Evolutionary conservation across 1,284 basidiomycete species (phyloP), one percentile per base, ranked within the genome.

Genomic region (Earliella scabrosa): DNA sequence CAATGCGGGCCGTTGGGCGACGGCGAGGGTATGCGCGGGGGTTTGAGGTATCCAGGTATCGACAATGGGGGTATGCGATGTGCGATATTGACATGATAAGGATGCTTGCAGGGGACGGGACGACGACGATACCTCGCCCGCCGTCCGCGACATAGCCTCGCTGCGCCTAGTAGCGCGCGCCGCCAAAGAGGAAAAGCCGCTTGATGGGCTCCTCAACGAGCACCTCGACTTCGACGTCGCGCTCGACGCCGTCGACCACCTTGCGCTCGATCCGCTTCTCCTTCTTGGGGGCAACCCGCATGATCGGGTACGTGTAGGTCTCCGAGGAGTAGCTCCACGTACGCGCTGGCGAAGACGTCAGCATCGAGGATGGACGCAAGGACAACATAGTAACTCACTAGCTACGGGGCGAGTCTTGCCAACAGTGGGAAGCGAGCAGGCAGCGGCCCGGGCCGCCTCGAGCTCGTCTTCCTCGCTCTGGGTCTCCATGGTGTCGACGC

Each of bases 281-380:
- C 68, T 77, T 85, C 71, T 77, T 77, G 24, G 73, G 69, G 16
- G 80, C 80, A 38, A 80, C 72, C 56, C 76, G 78, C 83, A 89
- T 85, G 57, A 82, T 74, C 6, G 84, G 82, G 59, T 88, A 89
- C 1, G 85, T 87, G 66, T 78, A 78, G 50, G 85, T 71, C 61
- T 86, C 83, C 61, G 88, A 87, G 14, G 63, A 58, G 63, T 88
- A 88, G 2, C 86, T 88, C 86, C 85, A 87, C 1, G 87, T 83
- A 18, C 85, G 85, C 13, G 75, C 87, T 85, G 47, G 20, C 45
- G 29, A 44, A 13, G 55, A 54, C 46, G 45, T 11, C 20, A 20
- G 47, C 36, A 66, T 67, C 58, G 55, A 48, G 60, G 13, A 11
- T 8, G 5, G 13, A 20, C 34, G 52, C 31, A 58, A 39, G 39